Conservation (phyloP, 139 green algal species). For the Coelastrella sp. region DNA sequence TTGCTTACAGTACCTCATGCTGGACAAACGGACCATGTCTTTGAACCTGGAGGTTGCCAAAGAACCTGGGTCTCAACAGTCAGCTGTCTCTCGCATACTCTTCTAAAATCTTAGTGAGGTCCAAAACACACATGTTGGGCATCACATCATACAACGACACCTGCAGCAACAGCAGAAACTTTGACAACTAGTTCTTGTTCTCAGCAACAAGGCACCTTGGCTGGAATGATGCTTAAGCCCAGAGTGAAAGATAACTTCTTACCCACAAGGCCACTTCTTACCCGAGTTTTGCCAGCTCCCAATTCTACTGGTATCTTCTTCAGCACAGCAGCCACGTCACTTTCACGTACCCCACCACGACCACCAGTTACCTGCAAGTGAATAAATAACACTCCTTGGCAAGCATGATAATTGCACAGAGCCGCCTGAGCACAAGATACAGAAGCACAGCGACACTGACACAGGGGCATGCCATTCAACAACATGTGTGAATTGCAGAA, state of each 20-base stretch:
- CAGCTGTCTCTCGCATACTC: conserved; percentile 34
- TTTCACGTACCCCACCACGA: conserved; percentile 26
- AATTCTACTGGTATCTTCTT: conserved; percentile 48
- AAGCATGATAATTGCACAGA: neutral
- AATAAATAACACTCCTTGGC: neutral
- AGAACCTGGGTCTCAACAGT: too few relatives aligned
- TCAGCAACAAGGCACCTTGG: neutral
- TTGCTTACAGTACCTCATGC: too few relatives aligned
- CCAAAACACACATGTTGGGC: conserved; percentile 37
- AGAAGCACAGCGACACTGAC: too few relatives aligned
- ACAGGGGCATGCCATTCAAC: neutral
- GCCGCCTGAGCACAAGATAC: neutral
- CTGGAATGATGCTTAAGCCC: neutral
- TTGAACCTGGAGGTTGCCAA: too few relatives aligned
- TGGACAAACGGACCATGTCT: too few relatives aligned
- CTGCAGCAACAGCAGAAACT: too few relatives aligned
- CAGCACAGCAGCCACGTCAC: conserved; percentile 39
- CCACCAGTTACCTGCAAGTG: conserved; percentile 1
- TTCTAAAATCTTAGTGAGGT: conserved; percentile 38
- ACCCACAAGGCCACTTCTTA: neutral
- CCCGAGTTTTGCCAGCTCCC: conserved; percentile 38
- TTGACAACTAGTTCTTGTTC: too few relatives aligned
- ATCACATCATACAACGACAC: conserved; percentile 48
- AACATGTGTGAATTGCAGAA: neutral
- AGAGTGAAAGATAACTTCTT: neutral